These are phyloP conservation scores for Phaeotremella skinneri DNA, from an alignment of 768 basidiomycete genomes.

Conservation along the genomic window DNA sequence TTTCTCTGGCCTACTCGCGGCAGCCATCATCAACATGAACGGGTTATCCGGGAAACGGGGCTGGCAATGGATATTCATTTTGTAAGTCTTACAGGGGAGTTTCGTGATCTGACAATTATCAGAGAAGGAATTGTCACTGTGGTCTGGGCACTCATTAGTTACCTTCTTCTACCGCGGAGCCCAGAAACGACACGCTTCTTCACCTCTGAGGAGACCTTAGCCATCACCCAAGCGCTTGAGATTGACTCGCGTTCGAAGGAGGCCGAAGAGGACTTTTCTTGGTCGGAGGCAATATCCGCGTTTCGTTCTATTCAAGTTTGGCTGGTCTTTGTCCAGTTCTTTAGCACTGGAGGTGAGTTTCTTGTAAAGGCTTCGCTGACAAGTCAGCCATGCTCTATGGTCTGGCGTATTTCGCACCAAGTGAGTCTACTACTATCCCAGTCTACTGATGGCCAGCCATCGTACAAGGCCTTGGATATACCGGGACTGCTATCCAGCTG, in stretches of 20 bases:
- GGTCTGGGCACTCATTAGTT: constrained; percentile 59
- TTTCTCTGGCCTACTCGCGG: constrained; percentile 55
- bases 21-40: constrained; percentile 44
- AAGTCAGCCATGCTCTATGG: constrained; percentile 28
- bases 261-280: constrained; percentile 25
- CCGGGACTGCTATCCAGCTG: constrained; percentile 24
- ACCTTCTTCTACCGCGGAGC: constrained; percentile 57
- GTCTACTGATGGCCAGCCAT: constrained; percentile 13
- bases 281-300: constrained; percentile 10
- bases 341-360: constrained; percentile 26
- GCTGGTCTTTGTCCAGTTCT: constrained; percentile 28
- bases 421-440: constrained; percentile 13
- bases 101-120: not conserved
- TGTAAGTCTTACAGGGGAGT: no score
- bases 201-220: constrained; percentile 51
- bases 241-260: constrained; percentile 50
- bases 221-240: constrained; percentile 28
- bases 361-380: not conserved
- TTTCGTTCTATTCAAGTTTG: constrained; percentile 24
- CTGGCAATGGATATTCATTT: constrained; percentile 44
- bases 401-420: constrained; percentile 29
- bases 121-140: constrained; percentile 65
- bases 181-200: constrained; percentile 59
- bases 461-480: constrained; percentile 28
- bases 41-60: constrained; percentile 51